Base-by-base conservation (phyloP, 2,329 filamentous ascomycete species). In the Coniochaeta sp. region DNA sequence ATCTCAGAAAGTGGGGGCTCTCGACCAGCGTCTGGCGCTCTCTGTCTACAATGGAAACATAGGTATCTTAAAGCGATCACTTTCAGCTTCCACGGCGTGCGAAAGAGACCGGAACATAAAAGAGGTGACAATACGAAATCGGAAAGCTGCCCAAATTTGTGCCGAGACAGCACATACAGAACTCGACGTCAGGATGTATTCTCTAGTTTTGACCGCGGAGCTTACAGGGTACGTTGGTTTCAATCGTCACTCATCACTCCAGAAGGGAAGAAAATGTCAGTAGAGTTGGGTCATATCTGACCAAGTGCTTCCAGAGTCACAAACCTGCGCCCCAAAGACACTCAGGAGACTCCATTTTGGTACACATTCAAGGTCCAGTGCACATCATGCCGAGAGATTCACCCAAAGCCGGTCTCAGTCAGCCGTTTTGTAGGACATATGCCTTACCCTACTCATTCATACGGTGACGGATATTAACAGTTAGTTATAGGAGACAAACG, bases 351-450 rank as follows among this genome's bases (percentile, higher is more conserved):
- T 61, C 91, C 92, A 4, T 99, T 97, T 79, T 96, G 89, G 83
- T 99, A 96, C 78, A 97, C 91, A 57, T 98, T 99, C 84, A 95
- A 90, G 72, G 93, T 99, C 38, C 91, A 97, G 79, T 99, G 95
- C 77, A 97, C 91, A n/a, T 96, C 93, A 59, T 99, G 95, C 75
- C 87, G 92, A 62, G 95, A 99, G 74, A 87, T 83, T 1, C 93
- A 99, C 72, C 83, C 89, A 12, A 99, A 97, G 68, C 87, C 85
- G 77, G 86, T 99, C 58, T 89, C 87, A 60, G 85, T 98, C 64
- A 96, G 84, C 76, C 89, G 93, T 64, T 96, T 96, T 79, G 93
- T 96, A 79, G 64, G 89, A 77, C 38, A 62, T n/a, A 30, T 22
- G 34, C 40, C 56, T 60, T 19, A n/a, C 8, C 22, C 22, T 38